Evolutionary conservation across 139 green algal species (phyloP).

Genomic region (Gonium pectorale): DNA sequence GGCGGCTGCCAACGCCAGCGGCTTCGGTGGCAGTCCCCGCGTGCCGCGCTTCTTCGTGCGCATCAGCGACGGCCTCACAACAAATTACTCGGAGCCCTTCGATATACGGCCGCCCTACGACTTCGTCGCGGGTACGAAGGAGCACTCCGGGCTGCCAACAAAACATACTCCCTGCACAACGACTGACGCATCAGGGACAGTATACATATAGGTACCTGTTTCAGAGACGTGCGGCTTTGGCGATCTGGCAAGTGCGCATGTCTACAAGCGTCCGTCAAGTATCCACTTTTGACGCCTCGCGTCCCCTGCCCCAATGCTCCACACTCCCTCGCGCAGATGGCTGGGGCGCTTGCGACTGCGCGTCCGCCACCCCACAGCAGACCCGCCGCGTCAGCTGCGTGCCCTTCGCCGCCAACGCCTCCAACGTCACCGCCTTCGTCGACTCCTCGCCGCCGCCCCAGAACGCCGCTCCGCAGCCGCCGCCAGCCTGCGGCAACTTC

Average conservation of each 20-base stretch:
- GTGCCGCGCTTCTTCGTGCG: conserved; percentile 29
- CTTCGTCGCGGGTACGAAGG: too few species aligned
- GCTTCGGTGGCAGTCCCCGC: background rate
- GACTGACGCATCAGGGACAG: too few species aligned
- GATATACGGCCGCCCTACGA: conserved; percentile 8
- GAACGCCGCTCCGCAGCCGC: background rate
- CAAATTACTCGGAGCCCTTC: conserved; percentile 42
- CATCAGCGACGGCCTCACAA: conserved; percentile 18
- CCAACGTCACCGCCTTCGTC: background rate
- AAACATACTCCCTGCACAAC: too few species aligned
- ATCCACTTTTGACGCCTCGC: too few species aligned
- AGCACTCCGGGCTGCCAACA: too few species aligned
- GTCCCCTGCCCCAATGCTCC: too few species aligned
- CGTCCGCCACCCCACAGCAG: background rate
- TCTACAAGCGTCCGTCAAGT: too few species aligned
- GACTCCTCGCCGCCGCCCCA: background rate
- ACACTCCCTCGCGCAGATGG: background rate
- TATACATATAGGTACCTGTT: too few species aligned
- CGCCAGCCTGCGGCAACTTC: background rate
- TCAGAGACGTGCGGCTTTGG: too few species aligned
- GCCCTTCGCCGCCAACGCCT: background rate
- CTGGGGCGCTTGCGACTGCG: conserved; percentile 16
- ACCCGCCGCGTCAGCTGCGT: background rate
- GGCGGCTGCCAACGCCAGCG: background rate
- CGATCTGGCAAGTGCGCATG: too few species aligned